These are phyloP conservation scores for Psidium guajava DNA, from an alignment of 345 rosid species.

Conservation along the genomic window DNA sequence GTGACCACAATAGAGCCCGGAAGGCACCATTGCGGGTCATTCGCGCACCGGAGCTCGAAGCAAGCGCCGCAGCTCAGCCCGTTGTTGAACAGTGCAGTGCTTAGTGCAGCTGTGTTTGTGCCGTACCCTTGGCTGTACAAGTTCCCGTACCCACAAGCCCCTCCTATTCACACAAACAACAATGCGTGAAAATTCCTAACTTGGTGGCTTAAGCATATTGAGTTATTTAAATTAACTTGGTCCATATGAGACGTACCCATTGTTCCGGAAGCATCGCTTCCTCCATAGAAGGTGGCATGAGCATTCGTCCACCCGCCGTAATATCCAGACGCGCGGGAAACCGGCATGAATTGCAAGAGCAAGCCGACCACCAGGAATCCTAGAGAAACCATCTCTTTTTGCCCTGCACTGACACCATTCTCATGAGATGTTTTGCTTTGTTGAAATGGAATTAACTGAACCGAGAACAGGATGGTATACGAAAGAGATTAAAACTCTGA, in stretches of 20 bases:
- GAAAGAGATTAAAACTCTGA: background rate
- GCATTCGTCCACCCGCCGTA: conserved; percentile 57
- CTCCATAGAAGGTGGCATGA: conserved; percentile 76
- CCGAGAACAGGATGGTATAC: background rate
- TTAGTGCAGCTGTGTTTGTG: conserved; percentile 56
- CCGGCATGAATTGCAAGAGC: background rate
- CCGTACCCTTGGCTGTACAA: conserved; percentile 69
- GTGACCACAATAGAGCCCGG: conserved; percentile 59
- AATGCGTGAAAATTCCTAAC: background rate
- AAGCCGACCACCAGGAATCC: conserved; percentile 5
- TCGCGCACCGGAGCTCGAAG: conserved; percentile 44
- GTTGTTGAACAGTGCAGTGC: conserved; percentile 54
- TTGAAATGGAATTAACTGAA: background rate
- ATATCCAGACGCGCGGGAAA: background rate
- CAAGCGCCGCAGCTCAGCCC: conserved; percentile 69
- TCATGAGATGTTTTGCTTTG: background rate
- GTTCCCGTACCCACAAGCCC: conserved; percentile 78
- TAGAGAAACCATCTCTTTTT: conserved; percentile 1
- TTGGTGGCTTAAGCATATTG: background rate
- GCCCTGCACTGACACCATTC: background rate
- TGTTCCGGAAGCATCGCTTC: conserved; percentile 82
- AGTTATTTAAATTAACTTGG: background rate
- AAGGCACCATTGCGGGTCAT: conserved; percentile 71
- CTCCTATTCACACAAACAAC: conserved; percentile 22
- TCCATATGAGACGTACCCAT: conserved; percentile 30